A percentile compares a stretch with the other conserved stretches of the same genome.
Conservation (phyloP, 1,284 basidiomycete species). For the Xerocomus minutiporus region DNA sequence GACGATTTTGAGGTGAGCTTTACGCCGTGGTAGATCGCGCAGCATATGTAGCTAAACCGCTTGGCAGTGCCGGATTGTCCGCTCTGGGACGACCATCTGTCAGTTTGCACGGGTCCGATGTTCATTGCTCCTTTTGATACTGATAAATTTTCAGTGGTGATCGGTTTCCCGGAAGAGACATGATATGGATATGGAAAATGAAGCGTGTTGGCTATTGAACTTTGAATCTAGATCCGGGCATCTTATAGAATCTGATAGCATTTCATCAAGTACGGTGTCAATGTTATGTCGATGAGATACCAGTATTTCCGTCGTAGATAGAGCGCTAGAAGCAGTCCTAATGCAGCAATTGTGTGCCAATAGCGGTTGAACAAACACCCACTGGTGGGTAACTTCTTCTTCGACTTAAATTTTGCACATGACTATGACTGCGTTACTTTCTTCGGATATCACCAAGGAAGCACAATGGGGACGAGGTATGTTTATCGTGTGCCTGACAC, state of each 20-base stretch:
- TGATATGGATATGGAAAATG: conserved; percentile 3
- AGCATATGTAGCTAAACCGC: conserved; percentile 7
- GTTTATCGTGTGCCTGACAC: conserved; percentile 13
- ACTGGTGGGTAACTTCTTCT: conserved; percentile 7
- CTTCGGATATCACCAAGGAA: conserved; percentile 24
- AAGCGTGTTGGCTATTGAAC: not conserved
- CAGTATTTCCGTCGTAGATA: conserved; percentile 23
- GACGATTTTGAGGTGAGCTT: conserved; percentile 50
- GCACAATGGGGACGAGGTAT: conserved; percentile 34
- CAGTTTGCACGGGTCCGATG: conserved; percentile 12
- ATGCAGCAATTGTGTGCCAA: conserved; percentile 26
- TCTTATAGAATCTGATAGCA: conserved; percentile 5
- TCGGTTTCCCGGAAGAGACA: conserved; percentile 18
- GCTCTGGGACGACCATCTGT: conserved; percentile 31
- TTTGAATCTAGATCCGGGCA: not conserved
- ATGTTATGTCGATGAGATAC: not conserved
- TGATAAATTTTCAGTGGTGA: conserved; percentile 23
- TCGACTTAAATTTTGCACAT: conserved; percentile 25
- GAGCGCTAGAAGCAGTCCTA: conserved; percentile 30
- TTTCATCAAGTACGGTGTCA: not conserved
- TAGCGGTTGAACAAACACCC: conserved; percentile 18
- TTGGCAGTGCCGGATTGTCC: conserved; percentile 29
- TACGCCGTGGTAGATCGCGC: not conserved
- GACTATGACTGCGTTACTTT: conserved; percentile 27
- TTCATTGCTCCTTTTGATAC: not conserved